Percentiles rank a stretch among this genome's conserved stretches.
These are phyloP conservation scores for Cutaneotrichosporon mucoides DNA, from an alignment of 1,284 basidiomycete genomes.

Conservation along the genomic window DNA sequence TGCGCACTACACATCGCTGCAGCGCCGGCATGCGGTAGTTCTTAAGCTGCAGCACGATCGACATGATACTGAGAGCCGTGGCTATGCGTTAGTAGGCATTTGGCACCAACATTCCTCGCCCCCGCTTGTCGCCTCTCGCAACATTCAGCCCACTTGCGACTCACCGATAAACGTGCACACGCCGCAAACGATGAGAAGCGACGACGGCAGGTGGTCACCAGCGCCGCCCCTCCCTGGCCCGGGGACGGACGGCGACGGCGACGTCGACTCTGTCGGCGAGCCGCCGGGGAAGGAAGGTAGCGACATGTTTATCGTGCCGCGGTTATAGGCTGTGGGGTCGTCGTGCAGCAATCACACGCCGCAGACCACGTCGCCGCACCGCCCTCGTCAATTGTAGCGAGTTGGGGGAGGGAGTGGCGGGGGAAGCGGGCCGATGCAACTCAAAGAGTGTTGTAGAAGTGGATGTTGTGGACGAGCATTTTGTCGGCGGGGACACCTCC, in stretches of 20 bases:
- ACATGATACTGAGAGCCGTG: slow-evolving; percentile 72
- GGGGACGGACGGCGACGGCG: not conserved
- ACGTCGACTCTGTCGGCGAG: not conserved
- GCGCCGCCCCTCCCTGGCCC: slow-evolving; percentile 26
- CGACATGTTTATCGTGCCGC: slow-evolving; percentile 6
- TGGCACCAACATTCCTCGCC: no score
- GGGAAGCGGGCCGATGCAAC: no score
- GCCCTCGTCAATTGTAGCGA: no score
- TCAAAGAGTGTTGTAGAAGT: no score
- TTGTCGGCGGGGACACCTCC: not conserved
- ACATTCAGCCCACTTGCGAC: not conserved
- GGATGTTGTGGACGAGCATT: not conserved
- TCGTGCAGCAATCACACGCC: no score
- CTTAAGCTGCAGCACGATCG: slow-evolving; percentile 83
- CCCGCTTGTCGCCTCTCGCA: no score
- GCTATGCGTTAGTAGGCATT: slow-evolving; percentile 50
- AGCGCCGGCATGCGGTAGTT: slow-evolving; percentile 79
- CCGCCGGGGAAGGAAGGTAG: slow-evolving; percentile 10
- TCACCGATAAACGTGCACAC: slow-evolving; percentile 45
- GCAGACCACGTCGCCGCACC: not conserved
- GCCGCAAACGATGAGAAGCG: slow-evolving; percentile 45
- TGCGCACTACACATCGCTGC: slow-evolving; percentile 83
- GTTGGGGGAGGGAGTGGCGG: no score
- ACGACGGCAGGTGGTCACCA: slow-evolving; percentile 41
- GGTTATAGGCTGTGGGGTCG: no score